phyloP scores from a whole-genome alignment of 31 red algal genomes.

The Asparagopsis taxiformis region DNA sequence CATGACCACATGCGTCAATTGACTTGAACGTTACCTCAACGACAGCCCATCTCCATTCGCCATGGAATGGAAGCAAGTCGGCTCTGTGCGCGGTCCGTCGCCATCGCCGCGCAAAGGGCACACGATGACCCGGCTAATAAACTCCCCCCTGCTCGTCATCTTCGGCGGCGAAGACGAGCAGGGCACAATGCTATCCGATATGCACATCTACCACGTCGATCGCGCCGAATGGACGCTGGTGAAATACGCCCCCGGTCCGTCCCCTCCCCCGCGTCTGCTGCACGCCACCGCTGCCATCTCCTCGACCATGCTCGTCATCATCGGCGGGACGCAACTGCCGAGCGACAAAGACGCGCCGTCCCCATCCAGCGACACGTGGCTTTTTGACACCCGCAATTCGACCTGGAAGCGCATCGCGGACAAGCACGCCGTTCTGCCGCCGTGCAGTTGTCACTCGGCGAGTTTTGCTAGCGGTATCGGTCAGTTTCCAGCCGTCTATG shows the following conservation, averaged over 20 bases:
- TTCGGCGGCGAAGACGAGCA: constrained; percentile 49
- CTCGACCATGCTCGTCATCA: constrained; percentile 37
- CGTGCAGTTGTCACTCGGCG: constrained; percentile 42
- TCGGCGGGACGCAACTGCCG: constrained; percentile 2
- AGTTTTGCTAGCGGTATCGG: constrained; percentile 35
- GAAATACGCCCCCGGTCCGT: constrained; percentile 33
- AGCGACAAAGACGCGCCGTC: neutral
- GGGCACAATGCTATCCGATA: constrained; percentile 42
- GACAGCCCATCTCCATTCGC: no score
- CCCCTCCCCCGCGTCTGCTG: constrained; percentile 28
- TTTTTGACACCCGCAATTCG: constrained; percentile 41
- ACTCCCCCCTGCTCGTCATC: constrained; percentile 42
- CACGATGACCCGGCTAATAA: constrained; percentile 50
- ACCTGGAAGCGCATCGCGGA: constrained; percentile 37
- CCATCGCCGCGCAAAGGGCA: constrained; percentile 55
- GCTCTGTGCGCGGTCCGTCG: neutral
- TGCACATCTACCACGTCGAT: constrained; percentile 47
- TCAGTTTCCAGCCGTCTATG: constrained; percentile 51
- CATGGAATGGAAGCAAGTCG: constrained; percentile 42
- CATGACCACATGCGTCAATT: no score
- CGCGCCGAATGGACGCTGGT: constrained; percentile 24
- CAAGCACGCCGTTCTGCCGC: neutral
- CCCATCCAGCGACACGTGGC: constrained; percentile 37
- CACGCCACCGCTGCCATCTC: constrained; percentile 54
- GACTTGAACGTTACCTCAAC: no score